Evolutionary conservation across 177 flowering plant genomes (phyloP), one percentile per base, ranked within the genome.

Genomic region (Vitis hybrid): DNA sequence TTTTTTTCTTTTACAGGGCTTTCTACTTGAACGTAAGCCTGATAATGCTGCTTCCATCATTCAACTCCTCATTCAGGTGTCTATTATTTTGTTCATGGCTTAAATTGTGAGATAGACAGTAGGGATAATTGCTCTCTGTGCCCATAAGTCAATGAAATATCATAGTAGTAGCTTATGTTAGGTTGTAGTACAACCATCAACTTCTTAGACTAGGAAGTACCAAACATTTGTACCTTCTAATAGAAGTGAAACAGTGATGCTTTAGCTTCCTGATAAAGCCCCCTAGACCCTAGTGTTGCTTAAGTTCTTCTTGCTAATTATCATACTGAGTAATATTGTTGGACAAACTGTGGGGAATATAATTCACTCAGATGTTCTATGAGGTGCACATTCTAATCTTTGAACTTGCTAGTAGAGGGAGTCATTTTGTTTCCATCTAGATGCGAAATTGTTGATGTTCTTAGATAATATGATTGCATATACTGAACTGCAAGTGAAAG

Each of bases 1-100:
- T 57, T 23, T 56, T 18, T 57, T 0, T 57, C 10, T 70, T 74
- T 74, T 76, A 40, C 87, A 94, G 98, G 98, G 94, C 66, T 75
- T 84, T 77, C 80, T 94, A 68, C 89, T 94, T 52, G 96, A 94
- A 72, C 72, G 63, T 56, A 89, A 89, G 78, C 97, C 97, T 67
- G 84, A 84, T 63, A 80, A 75, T 77, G 92, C 97, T 82, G 92
- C 93, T 69, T 80, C 88, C 23, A 51, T 86, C 61, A 83, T 94
- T 81, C 88, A 86, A 75, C 68, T 70, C 59, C 80, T 92, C 55
- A 62, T 75, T 82, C 86, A 92, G 97, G 98, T 94, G 55, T 52
- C 34, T 58, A 21, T 26, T 72, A 9, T 65, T 68, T 66, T 68
- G 11, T 67, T 18, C 21, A 23, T 26, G 30, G 58, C 52, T 52